phyloP scores from a whole-genome alignment of 2,329 filamentous ascomycete species.

The Dactylella cylindrospora region DNA sequence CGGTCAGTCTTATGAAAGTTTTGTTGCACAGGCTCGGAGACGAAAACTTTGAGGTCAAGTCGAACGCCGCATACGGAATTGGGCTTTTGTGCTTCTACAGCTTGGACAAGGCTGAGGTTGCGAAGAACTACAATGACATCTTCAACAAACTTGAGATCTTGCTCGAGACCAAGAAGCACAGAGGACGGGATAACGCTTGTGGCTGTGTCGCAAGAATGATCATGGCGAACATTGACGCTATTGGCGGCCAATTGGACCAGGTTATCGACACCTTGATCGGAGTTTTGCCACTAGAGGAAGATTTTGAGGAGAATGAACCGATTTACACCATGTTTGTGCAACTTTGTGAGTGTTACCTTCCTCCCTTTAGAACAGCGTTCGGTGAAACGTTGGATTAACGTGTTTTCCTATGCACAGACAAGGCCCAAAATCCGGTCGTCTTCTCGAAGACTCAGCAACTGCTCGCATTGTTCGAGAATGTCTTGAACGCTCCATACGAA shows the following conservation, averaged over 20 bases:
- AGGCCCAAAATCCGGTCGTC: conserved; percentile 68
- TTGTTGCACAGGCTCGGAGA: conserved; percentile 84
- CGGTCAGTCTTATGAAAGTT: conserved; percentile 71
- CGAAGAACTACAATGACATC: conserved; percentile 74
- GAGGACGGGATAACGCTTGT: conserved; percentile 87
- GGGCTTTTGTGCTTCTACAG: conserved; percentile 84
- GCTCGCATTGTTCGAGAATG: conserved; percentile 70
- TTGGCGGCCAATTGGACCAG: conserved; percentile 67
- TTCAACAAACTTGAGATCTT: conserved; percentile 83
- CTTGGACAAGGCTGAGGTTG: conserved; percentile 69
- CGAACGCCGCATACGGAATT: conserved; percentile 88
- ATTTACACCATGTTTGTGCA: conserved; percentile 87
- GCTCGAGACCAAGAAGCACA: conserved; percentile 69
- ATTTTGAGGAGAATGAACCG: conserved; percentile 94
- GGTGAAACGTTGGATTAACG: conserved; percentile 27
- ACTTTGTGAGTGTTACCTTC: conserved; percentile 65
- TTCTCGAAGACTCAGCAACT: conserved; percentile 70
- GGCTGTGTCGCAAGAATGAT: conserved; percentile 93
- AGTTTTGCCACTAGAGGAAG: conserved; percentile 83
- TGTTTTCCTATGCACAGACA: conserved; percentile 55
- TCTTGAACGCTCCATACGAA: conserved; percentile 70
- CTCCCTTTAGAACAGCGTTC: background rate
- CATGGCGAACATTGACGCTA: conserved; percentile 76
- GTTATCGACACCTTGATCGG: conserved; percentile 78
- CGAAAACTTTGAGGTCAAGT: conserved; percentile 87